These are phyloP conservation scores for Mycena alexandri DNA, from an alignment of 768 basidiomycete species.

Conservation along the genomic window DNA sequence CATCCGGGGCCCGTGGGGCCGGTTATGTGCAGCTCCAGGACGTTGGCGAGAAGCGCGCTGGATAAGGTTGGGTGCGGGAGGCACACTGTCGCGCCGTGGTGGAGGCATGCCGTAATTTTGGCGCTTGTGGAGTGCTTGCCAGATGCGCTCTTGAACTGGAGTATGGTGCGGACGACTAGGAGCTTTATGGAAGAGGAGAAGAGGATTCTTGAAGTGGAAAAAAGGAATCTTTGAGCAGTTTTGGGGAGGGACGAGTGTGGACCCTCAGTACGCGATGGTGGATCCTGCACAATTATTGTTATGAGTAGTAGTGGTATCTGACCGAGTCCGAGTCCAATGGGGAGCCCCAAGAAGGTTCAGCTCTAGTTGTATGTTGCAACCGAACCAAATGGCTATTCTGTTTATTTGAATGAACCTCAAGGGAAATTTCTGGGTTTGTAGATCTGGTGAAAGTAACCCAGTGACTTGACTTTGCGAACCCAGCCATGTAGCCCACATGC, in stretches of 20 bases:
- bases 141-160: conserved; percentile 7
- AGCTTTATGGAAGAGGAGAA: conserved; percentile 2
- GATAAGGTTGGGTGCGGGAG: conserved; percentile 22
- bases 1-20: neutral
- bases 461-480: no score
- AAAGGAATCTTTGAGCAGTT: conserved; percentile 9
- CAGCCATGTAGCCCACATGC: no score
- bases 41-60: conserved; percentile 10
- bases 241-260: neutral
- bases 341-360: no score
- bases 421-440: no score
- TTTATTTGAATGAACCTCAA: no score
- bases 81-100: conserved; percentile 8
- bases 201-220: conserved; percentile 2
- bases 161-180: conserved; percentile 5
- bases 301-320: no score
- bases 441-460: no score
- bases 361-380: no score
- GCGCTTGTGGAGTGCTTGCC: conserved; percentile 7
- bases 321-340: no score
- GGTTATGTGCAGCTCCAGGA: conserved; percentile 7
- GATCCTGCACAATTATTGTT: no score
- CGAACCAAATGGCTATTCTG: no score
- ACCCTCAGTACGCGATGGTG: no score
- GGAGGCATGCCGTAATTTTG: conserved; percentile 13